phyloP scores from a whole-genome alignment of 768 basidiomycete species.

The Lentinula detonsa region DNA sequence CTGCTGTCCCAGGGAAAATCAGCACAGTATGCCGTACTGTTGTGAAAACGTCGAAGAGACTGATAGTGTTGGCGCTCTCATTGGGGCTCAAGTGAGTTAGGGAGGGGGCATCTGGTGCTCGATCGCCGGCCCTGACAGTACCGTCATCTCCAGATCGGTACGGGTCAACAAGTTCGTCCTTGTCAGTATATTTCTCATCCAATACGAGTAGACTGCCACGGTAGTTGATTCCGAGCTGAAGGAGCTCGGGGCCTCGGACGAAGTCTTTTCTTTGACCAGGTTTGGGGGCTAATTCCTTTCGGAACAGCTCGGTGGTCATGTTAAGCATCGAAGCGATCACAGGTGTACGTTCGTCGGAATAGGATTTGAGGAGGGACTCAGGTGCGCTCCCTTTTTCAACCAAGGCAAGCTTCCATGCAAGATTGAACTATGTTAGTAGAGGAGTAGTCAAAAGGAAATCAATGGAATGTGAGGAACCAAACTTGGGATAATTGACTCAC shows the following conservation, averaged over 20 bases:
- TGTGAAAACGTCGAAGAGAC: conserved; percentile 22
- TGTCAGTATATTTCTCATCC: conserved; percentile 18
- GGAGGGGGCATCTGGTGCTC: conserved; percentile 28
- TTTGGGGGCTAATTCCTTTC: conserved; percentile 14
- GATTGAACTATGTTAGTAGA: conserved; percentile 24
- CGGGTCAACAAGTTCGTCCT: conserved; percentile 12
- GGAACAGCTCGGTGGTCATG: conserved; percentile 23
- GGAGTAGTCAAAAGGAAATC: background rate
- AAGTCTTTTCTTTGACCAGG: background rate
- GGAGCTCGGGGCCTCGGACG: conserved; percentile 14
- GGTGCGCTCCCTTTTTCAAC: conserved; percentile 31
- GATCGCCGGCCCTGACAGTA: conserved; percentile 23
- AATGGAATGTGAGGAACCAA: background rate
- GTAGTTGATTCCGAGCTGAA: conserved; percentile 39
- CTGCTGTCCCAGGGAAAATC: conserved; percentile 16
- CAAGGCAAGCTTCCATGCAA: conserved; percentile 40
- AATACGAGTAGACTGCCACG: conserved; percentile 35
- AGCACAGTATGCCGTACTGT: conserved; percentile 22
- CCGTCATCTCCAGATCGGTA: conserved; percentile 6
- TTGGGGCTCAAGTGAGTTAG: conserved; percentile 10
- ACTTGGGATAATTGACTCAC: conserved; percentile 16
- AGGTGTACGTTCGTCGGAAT: conserved; percentile 36
- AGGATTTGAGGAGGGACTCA: conserved; percentile 30
- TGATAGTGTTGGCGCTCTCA: background rate
- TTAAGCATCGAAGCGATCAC: conserved; percentile 41